These are phyloP conservation scores for Amphirosellinia nigrospora DNA, from an alignment of 495 filamentous ascomycete species.

Conservation along the genomic window DNA sequence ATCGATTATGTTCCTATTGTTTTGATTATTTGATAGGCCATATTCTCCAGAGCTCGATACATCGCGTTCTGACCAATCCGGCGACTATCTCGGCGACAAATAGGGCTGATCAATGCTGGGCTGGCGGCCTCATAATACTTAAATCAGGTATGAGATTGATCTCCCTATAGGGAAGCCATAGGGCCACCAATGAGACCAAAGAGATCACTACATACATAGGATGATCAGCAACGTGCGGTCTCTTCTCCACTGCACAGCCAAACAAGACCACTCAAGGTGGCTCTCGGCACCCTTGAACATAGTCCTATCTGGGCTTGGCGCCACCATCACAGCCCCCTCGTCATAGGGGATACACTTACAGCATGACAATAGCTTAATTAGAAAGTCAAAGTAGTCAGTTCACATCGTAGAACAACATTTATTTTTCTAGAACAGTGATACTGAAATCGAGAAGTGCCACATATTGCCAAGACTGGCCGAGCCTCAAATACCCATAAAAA, in stretches of 20 bases:
- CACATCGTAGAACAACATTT: neutral
- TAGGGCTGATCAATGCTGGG: neutral
- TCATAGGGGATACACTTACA: neutral
- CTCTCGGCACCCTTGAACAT: neutral
- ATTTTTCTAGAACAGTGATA: neutral
- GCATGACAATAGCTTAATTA: neutral
- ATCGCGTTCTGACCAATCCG: neutral
- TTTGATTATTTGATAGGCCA: neutral
- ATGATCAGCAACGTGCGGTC: conserved; percentile 1
- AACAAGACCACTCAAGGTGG: neutral
- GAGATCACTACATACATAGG: neutral
- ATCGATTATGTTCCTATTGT: neutral
- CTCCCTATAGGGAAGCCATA: neutral
- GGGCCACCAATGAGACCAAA: conserved; percentile 17
- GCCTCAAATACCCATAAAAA: neutral
- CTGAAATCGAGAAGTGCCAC: neutral
- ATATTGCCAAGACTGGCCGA: neutral
- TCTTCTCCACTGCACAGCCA: conserved; percentile 17
- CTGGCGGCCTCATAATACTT: neutral
- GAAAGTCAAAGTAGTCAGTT: neutral
- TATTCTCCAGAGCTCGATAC: neutral
- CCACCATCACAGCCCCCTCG: conserved; percentile 11
- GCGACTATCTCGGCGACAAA: neutral
- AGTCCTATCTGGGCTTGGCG: conserved; percentile 3
- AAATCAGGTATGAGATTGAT: neutral